phyloP scores from a whole-genome alignment of 768 basidiomycete species.

The Tricholoma terreum region DNA sequence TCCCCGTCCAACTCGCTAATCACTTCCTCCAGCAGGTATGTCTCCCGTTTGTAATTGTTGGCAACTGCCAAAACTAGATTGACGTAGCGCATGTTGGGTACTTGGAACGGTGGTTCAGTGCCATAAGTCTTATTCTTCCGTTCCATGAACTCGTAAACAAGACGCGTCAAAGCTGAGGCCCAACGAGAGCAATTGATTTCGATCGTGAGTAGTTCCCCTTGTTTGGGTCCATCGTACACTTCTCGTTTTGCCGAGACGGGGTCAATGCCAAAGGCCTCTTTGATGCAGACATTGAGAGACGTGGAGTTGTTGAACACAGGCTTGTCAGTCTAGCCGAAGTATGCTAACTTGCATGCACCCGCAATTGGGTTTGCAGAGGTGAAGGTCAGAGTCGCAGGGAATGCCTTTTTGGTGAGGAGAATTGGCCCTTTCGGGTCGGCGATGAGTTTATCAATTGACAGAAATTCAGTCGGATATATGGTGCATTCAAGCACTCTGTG shows the following conservation, averaged over 20 bases:
- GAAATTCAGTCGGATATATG: not conserved
- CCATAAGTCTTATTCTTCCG: not conserved
- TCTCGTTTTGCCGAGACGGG: not conserved
- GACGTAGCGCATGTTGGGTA: not conserved
- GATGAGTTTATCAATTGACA: not conserved
- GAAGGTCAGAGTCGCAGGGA: not conserved
- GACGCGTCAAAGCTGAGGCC: not conserved
- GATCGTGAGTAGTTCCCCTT: not conserved
- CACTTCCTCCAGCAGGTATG: not conserved
- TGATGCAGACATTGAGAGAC: not conserved
- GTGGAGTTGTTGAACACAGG: not conserved
- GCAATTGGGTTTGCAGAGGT: not conserved
- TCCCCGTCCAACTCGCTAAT: not conserved
- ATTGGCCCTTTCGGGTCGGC: not conserved
- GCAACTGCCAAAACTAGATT: not conserved
- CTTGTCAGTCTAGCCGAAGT: not conserved
- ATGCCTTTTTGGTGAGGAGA: not conserved
- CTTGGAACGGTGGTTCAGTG: not conserved
- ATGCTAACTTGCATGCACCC: not conserved
- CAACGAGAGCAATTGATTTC: not conserved
- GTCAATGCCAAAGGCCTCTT: not conserved
- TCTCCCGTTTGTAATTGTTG: not conserved
- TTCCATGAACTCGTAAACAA: not conserved
- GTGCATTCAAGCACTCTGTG: not conserved
- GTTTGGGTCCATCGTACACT: not conserved